Evolutionary conservation across 805 yeast species (phyloP), one percentile per base, ranked within the genome.

Genomic region (Sungouiella blattae): DNA sequence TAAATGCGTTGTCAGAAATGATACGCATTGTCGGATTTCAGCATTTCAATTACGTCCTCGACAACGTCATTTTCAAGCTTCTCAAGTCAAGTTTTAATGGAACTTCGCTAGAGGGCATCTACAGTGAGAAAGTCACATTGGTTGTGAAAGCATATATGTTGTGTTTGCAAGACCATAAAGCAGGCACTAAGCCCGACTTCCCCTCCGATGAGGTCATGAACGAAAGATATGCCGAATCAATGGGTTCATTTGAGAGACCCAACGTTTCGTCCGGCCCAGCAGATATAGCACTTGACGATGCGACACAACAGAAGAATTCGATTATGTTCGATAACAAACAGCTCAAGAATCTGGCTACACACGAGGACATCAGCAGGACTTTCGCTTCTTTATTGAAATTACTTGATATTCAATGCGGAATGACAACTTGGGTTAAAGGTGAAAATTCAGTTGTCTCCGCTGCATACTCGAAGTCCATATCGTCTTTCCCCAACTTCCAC

Each of bases 11-110:
- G 14, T 79, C 84, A 1, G 87, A 84, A 45, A 68, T 85, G 11
- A 64, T 88, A n/a, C 73, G 95, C 12, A 75, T 84, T 1, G 73
- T 85, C 26, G 96, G 96, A 0, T 83, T 70, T 47, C 79, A 84
- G 15, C 87, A 87, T 44, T 75, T 84, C 40, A 88, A 83, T 50
- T 83, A 83, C 50, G 75, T 86, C 0, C 62, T 91, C 45, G 97
- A 89, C 47, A 84, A 83, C 47, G 78, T 85, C 4, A 60, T 93
- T 9, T 62, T 83, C 26, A 91, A 88, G 9, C 57, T 91, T 31
- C 64, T 91, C 40, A 77, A 74, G 37, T 57, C 69, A 1, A 71
- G 83, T 5, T 81, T 80, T 49, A 78, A 73, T 49, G 82, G 83
- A 0, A 40, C 63, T 1, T 61, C 65, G 1, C 52, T 83, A 26